Base-by-base conservation (phyloP, 2,329 filamentous ascomycete species). In the Orbilia oligospora region DNA sequence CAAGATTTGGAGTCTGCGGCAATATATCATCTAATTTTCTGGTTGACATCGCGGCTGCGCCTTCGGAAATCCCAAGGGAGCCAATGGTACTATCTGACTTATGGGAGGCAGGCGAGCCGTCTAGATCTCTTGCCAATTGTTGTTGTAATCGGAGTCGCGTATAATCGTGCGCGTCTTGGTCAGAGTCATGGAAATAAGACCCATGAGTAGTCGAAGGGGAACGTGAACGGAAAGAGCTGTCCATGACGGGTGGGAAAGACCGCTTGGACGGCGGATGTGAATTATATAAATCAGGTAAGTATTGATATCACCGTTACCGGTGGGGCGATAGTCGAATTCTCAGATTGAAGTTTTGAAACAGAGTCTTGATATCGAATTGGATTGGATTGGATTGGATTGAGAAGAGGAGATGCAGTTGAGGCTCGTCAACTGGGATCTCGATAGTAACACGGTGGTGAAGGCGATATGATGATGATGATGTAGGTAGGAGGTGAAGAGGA, bases 121-220 rank as follows among this genome's bases (percentile, higher is more conserved):
- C 44, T 18, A 78, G 63, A 38, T 78, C 75, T 14, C 38, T 36
- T 3, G 64, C 75, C 16, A 78, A 41, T 64, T 78, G 75, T 36
- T 70, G 68, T 27, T 78, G 75, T 1, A 78, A 68, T 9, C 75
- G 53, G 33, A 78, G 30, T 44, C 75, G 75, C 68, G 75, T 78
- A 30, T 61, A 61, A 48, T 78, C 75, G 48, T 78, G 68, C 51
- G 75, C 75, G 68, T 78, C 75, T 55, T 78, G 75, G 36, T 78
- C 75, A 3, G 75, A 78, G 33, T 78, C 75, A 64, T 78, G 75
- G 14, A 69, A 24, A 44, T 78, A 78, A 10, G 75, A 78, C 12
- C 75, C 75, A 48, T 78, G 75, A 22, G 75, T 78, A 1, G 75
- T 78, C 0, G 68, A 72, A 22, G 61, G 68, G 9, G 75, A 72